These are phyloP conservation scores for Microstroma glucosiphilum DNA, from an alignment of 1,284 basidiomycete species.

Conservation along the genomic window DNA sequence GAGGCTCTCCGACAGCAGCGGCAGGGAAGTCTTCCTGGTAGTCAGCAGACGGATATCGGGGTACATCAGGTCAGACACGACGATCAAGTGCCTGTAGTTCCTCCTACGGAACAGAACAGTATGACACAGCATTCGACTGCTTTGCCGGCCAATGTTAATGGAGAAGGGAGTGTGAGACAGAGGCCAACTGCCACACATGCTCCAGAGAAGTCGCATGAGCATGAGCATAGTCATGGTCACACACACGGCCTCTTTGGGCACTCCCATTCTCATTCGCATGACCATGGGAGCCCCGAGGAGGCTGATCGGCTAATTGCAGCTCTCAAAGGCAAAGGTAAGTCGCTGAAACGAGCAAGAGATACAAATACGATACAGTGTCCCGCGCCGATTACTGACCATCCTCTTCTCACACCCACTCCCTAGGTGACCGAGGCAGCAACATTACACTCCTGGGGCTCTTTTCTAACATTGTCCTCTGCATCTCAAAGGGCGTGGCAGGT, in stretches of 20 bases:
- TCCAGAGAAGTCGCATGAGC: constrained; percentile 17
- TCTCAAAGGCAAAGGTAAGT: constrained; percentile 35
- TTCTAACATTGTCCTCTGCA: constrained; percentile 74
- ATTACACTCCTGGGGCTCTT: constrained; percentile 63
- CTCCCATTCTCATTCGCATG: constrained; percentile 26
- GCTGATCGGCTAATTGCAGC: constrained; percentile 47
- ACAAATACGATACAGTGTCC: no score
- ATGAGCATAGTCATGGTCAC: constrained; percentile 11
- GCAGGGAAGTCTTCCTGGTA: constrained; percentile 20
- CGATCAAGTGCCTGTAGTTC: no score
- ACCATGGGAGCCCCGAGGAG: constrained; percentile 47
- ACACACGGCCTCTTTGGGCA: constrained; percentile 14
- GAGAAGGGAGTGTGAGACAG: constrained; percentile 18
- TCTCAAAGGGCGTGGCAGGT: constrained; percentile 64
- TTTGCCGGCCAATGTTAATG: constrained; percentile 16
- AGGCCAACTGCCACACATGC: constrained; percentile 1
- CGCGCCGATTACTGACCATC: no score
- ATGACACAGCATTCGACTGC: constrained; percentile 12
- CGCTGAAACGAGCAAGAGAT: no score
- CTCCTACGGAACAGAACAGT: no score
- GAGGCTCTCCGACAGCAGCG: constrained; percentile 11
- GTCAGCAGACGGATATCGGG: not conserved
- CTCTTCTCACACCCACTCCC: no score
- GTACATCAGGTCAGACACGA: not conserved
- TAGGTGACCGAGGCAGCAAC: constrained; percentile 44